Evolutionary conservation across 2,329 filamentous ascomycete genomes (phyloP), one percentile per base, ranked within the genome.

Genomic region (Phoma sp.): DNA sequence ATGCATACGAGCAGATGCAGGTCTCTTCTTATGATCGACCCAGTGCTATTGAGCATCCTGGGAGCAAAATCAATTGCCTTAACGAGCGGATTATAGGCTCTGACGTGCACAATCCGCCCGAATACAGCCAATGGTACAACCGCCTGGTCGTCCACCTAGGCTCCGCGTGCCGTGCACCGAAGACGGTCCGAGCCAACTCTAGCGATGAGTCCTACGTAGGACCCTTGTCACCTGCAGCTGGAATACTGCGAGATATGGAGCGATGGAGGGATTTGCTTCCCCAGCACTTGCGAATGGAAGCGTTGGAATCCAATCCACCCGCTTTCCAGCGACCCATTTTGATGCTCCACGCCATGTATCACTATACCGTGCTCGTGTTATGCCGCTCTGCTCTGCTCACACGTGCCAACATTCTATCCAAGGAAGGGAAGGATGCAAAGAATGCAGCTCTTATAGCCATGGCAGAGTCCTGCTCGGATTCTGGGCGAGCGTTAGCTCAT

Each of bases 1-100:
- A 78, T 61, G 68, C 73, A 1, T 64, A 83, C 14, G 83, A 85
- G 43, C 74, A 74, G 52, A 74, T 78, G 68, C 74, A 78, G 55
- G 76, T 77, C 14, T 76, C 76, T 17, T 75, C 77, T 18, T 75
- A 77, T 56, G 75, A 79, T 64, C 74, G 77, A 1, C 77, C 77
- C 0, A 78, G 77, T 53, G 75, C 77, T 14, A 77, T 79, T 25
- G 74, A 77, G 42, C 70, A 76, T 32, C 61, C 71, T 0, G 64
- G 67, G 9, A 69, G 66, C 47, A 69, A 66, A 33, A 71, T 76
- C n/a, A 65, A 65, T 23, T 68, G 63, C 39, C 72, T 76, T 0
- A 74, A 71, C 42, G 76, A 74, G 43, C 64, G 69, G 17, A 73
- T 77, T 23, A 60, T 77, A 9, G 74, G 69, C 15, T 64, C 69